These are phyloP conservation scores for Linanthus parryae DNA, from an alignment of 148 eudicot genomes.

Conservation along the genomic window DNA sequence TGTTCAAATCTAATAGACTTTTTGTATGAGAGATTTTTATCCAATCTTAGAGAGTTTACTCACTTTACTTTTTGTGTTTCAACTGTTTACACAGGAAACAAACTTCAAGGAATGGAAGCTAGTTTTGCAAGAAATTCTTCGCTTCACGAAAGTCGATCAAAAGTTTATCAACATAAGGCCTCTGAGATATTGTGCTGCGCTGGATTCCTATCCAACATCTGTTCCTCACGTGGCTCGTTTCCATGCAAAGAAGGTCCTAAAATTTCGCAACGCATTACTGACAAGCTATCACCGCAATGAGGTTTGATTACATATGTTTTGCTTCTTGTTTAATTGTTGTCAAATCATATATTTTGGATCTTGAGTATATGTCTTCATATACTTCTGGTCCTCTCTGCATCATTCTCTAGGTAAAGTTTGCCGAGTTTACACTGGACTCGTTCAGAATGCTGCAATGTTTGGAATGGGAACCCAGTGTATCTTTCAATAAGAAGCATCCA, in stretches of 20 bases:
- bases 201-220: conserved; percentile 79
- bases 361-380: background rate
- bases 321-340: no score
- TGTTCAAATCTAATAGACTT: no score
- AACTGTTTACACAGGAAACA: conserved; percentile 48
- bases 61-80: conserved; percentile 9
- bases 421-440: conserved; percentile 86
- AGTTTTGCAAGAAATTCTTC: conserved; percentile 81
- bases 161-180: conserved; percentile 47
- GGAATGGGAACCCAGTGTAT: conserved; percentile 99
- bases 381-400: conserved; percentile 8
- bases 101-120: conserved; percentile 88
- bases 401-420: conserved; percentile 72
- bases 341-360: no score
- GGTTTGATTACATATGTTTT: no score
- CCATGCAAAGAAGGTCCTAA: conserved; percentile 87
- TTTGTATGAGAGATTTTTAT: no score
- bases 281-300: conserved; percentile 87
- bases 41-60: background rate
- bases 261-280: conserved; percentile 80
- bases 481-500: conserved; percentile 61
- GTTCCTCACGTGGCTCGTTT: conserved; percentile 70
- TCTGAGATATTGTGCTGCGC: conserved; percentile 64
- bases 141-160: conserved; percentile 59
- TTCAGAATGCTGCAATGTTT: conserved; percentile 93